phyloP scores from a whole-genome alignment of 306 rosid species.

The Senna siamea region DNA sequence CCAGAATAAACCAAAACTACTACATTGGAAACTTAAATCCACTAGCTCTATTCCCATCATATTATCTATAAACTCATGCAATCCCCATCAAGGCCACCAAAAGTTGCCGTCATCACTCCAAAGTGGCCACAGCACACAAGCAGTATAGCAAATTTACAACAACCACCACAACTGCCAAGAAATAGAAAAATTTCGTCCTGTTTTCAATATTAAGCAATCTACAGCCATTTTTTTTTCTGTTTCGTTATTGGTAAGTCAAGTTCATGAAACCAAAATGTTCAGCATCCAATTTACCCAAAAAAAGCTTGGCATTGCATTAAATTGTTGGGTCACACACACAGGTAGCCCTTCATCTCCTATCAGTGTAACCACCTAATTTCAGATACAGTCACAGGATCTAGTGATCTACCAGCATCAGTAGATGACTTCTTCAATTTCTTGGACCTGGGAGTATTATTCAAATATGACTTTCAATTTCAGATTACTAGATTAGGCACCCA shows the following conservation, averaged over 20 bases:
- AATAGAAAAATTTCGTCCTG: not conserved
- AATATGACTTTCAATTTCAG: not conserved
- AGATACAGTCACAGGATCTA: not conserved
- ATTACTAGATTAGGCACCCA: slow-evolving; percentile 8
- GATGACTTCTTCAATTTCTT: slow-evolving; percentile 4
- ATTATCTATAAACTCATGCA: not conserved
- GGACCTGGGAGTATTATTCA: not conserved
- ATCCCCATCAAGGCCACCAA: slow-evolving; percentile 2
- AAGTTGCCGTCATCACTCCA: slow-evolving; percentile 6
- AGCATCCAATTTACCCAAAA: not conserved
- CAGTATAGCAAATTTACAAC: not conserved
- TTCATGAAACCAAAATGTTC: not conserved
- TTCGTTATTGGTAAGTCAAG: slow-evolving; percentile 3
- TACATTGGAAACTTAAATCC: not conserved
- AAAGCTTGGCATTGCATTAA: not conserved
- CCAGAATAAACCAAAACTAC: not conserved
- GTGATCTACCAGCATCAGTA: not conserved
- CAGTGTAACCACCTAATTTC: not conserved
- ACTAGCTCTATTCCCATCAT: not conserved
- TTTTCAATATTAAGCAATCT: not conserved
- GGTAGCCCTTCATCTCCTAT: not conserved
- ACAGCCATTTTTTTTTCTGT: not conserved
- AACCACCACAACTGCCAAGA: not conserved
- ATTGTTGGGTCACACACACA: not conserved
- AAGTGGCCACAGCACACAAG: not conserved